Conservation (phyloP, 2,329 filamentous ascomycete species). For the Alternaria viburni region DNA sequence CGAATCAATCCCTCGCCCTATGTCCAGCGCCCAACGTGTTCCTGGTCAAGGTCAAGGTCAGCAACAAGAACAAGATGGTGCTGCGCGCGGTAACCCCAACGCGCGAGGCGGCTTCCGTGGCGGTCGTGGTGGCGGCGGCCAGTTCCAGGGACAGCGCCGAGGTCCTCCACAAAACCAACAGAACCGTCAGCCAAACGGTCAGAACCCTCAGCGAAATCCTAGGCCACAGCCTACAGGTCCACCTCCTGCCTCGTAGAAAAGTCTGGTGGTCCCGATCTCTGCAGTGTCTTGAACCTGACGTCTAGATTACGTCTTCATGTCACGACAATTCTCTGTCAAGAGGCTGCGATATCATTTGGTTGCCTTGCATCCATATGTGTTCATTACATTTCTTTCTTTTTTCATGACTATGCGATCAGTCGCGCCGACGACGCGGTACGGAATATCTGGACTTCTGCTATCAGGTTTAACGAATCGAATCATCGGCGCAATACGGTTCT, state of each 20-base stretch:
- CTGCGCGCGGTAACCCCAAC: slow-evolving; percentile 28
- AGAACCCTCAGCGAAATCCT: slow-evolving; percentile 42
- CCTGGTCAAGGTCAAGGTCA: slow-evolving; percentile 37
- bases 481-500: slow-evolving; percentile 44
- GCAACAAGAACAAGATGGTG: slow-evolving; percentile 37
- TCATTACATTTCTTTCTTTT: slow-evolving; percentile 36
- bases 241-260: slow-evolving; percentile 32
- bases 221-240: slow-evolving; percentile 41
- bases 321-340: slow-evolving; percentile 41
- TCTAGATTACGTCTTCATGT: slow-evolving; percentile 26
- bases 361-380: slow-evolving; percentile 29
- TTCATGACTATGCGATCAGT: slow-evolving; percentile 39
- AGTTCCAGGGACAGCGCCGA: slow-evolving; percentile 41
- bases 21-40: slow-evolving; percentile 58
- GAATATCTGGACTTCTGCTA: slow-evolving; percentile 39
- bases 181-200: slow-evolving; percentile 44
- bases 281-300: slow-evolving; percentile 37
- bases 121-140: slow-evolving; percentile 44
- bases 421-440: slow-evolving; percentile 45
- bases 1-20: slow-evolving; percentile 88
- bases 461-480: slow-evolving; percentile 42
- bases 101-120: slow-evolving; percentile 40
- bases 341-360: slow-evolving; percentile 31
- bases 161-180: slow-evolving; percentile 38
- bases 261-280: slow-evolving; percentile 24